These are phyloP conservation scores for Chenopodium formosanum DNA, from an alignment of 148 eudicot species.

Conservation along the genomic window DNA sequence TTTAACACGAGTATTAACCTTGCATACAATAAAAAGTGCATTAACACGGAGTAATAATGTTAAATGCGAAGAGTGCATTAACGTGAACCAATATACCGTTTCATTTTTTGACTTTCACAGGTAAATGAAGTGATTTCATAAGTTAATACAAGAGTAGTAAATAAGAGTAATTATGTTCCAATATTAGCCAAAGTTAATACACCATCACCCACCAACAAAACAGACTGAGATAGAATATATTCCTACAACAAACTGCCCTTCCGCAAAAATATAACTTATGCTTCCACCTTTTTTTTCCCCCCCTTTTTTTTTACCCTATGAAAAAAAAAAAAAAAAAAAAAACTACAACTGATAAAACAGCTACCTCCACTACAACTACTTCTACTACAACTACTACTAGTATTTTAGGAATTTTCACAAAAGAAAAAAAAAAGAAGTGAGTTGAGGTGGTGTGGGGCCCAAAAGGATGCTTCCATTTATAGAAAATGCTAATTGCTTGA, in stretches of 20 bases:
- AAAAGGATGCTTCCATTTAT: constrained; percentile 21
- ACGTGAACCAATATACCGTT: too few relatives aligned
- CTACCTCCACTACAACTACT: constrained; percentile 12
- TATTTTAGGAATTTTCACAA: constrained; percentile 5
- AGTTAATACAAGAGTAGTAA: neutral
- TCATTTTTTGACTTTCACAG: neutral
- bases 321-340: neutral
- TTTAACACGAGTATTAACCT: too few relatives aligned
- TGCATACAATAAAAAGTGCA: too few relatives aligned
- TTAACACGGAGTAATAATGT: too few relatives aligned
- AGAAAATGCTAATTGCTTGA: constrained; percentile 19
- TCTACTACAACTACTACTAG: neutral
- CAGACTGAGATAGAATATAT: constrained; percentile 10
- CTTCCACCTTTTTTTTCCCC: neutral
- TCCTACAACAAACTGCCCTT: constrained; percentile 5
- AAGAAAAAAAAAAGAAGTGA: neutral
- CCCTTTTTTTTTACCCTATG: neutral
- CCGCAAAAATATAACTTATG: neutral
- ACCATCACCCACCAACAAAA: constrained; percentile 10
- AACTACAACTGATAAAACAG: constrained; percentile 15
- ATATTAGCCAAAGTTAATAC: constrained; percentile 16
- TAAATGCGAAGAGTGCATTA: too few relatives aligned
- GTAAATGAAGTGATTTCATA: too few relatives aligned
- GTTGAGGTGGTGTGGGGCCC: constrained; percentile 12
- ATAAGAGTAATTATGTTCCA: constrained; percentile 9